Conservation (phyloP, 2,329 filamentous ascomycete genomes). For the Colletotrichum cordylinicola region DNA sequence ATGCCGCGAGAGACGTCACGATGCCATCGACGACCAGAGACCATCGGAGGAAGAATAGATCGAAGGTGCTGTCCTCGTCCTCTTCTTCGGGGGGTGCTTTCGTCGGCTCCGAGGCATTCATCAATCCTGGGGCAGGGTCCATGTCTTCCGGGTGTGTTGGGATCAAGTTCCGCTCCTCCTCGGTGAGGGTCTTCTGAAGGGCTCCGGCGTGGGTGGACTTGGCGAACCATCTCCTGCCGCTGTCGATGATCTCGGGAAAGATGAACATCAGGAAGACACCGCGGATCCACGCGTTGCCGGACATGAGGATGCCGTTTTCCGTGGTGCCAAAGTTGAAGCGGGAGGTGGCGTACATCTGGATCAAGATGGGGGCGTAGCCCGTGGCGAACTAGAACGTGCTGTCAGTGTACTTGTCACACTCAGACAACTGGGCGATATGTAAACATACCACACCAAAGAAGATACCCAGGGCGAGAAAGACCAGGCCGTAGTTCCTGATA, state of each 20-base stretch:
- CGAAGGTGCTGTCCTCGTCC: conserved; percentile 62
- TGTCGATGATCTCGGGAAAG: conserved; percentile 58
- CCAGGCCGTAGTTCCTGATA: conserved; percentile 63
- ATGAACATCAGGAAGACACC: conserved; percentile 60
- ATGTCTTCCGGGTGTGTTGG: conserved; percentile 45
- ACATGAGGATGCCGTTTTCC: conserved; percentile 63
- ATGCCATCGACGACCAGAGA: conserved; percentile 69
- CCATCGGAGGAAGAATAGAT: conserved; percentile 71
- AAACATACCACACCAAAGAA: conserved; percentile 65
- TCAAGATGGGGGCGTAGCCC: conserved; percentile 68
- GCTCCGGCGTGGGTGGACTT: conserved; percentile 9
- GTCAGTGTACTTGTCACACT: not conserved
- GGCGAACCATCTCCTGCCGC: conserved; percentile 45
- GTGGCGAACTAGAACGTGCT: conserved; percentile 49
- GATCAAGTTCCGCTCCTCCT: conserved; percentile 27
- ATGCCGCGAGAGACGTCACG: conserved; percentile 67
- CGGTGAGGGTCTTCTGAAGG: conserved; percentile 3
- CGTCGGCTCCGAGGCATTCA: conserved; percentile 51
- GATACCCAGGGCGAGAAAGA: conserved; percentile 69
- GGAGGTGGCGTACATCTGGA: conserved; percentile 65
- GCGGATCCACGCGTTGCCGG: conserved; percentile 59
- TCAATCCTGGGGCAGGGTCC: conserved; percentile 44
- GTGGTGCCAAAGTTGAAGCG: conserved; percentile 60
- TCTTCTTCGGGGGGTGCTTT: conserved; percentile 36
- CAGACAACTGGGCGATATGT: rapidly evolving